A percentile compares a stretch with the other conserved stretches of the same genome.
Evolutionary conservation across 768 basidiomycete species (phyloP).

Genomic region (Obba rivulosa): DNA sequence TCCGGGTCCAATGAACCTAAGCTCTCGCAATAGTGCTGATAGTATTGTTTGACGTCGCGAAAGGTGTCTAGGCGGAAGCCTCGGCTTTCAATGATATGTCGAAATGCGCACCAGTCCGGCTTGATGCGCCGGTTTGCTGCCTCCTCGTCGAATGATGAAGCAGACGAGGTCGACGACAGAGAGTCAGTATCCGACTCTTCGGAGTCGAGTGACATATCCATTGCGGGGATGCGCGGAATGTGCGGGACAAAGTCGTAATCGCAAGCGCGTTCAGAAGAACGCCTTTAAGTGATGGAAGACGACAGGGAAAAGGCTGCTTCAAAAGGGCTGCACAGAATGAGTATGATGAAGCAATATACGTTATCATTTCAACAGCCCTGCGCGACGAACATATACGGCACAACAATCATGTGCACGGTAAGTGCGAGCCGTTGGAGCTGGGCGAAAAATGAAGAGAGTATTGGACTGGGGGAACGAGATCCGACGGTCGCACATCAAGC

Average conservation of each 20-base stretch:
- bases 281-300: background rate
- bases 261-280: too few species aligned
- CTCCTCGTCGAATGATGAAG: conserved; percentile 46
- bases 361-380: background rate
- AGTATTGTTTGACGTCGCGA: conserved; percentile 58
- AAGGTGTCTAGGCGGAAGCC: conserved; percentile 68
- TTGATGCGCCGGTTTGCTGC: conserved; percentile 48
- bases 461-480: too few species aligned
- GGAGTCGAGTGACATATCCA: background rate
- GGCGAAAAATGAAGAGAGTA: background rate
- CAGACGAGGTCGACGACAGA: conserved; percentile 35
- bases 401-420: background rate
- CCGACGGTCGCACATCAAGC: too few species aligned
- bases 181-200: conserved; percentile 6
- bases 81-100: conserved; percentile 36
- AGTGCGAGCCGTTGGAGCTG: background rate
- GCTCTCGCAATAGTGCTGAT: conserved; percentile 31
- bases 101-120: conserved; percentile 60
- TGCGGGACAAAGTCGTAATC: too few species aligned
- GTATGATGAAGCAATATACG: background rate
- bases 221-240: too few species aligned
- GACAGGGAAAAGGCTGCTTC: background rate
- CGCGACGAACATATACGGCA: background rate
- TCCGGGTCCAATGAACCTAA: conserved; percentile 13
- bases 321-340: too few species aligned